Percentiles rank a stretch among this genome's conserved stretches.
These are phyloP conservation scores for Leccinum obscurum DNA, from an alignment of 768 basidiomycete genomes.

Conservation along the genomic window DNA sequence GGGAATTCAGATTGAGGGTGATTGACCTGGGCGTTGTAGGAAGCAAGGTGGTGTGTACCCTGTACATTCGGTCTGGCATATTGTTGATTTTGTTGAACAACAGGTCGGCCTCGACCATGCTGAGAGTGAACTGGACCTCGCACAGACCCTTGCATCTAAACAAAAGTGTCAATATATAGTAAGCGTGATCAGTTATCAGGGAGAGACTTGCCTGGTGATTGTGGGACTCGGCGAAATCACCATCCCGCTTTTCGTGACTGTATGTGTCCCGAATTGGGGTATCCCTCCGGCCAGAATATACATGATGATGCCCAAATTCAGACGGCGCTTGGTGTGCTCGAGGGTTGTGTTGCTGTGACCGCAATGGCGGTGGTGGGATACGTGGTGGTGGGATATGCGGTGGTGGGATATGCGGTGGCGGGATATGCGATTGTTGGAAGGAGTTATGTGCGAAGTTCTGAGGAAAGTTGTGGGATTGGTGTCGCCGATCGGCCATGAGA, in stretches of 20 bases:
- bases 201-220: conserved; percentile 46
- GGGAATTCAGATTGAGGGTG: conserved; percentile 24
- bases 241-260: conserved; percentile 41
- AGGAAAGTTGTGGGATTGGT: conserved; percentile 27
- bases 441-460: conserved; percentile 46
- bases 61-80: conserved; percentile 38
- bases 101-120: conserved; percentile 35
- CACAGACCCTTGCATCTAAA: conserved; percentile 46
- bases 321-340: conserved; percentile 39
- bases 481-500: conserved; percentile 62
- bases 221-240: conserved; percentile 37
- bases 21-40: conserved; percentile 36
- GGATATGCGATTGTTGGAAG: conserved; percentile 41
- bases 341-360: conserved; percentile 41
- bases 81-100: conserved; percentile 43
- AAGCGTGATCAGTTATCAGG: conserved; percentile 4
- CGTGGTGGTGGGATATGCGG: conserved; percentile 37
- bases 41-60: conserved; percentile 37
- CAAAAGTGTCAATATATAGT: conserved; percentile 25
- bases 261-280: conserved; percentile 36
- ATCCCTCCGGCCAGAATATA: background rate
- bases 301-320: conserved; percentile 47
- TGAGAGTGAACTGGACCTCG: conserved; percentile 43
- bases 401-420: conserved; percentile 41
- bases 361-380: conserved; percentile 29